Base-by-base conservation (phyloP, 768 basidiomycete species). In the Phylloporus sp. region DNA sequence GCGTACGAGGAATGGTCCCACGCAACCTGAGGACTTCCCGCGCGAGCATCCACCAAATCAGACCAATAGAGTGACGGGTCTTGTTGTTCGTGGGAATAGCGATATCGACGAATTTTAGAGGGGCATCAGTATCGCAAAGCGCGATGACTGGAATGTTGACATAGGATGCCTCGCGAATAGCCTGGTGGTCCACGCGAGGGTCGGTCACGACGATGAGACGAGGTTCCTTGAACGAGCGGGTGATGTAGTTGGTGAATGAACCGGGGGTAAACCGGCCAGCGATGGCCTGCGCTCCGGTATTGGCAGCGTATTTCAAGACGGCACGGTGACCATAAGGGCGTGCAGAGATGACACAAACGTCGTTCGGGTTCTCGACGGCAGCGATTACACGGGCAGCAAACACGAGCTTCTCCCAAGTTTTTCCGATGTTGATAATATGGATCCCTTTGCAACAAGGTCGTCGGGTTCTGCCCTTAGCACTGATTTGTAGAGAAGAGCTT, bases 121-220 rank as follows among this genome's bases (percentile, higher is more conserved):
- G 91, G 38, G 96, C 92, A 71, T 99, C 96, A 60, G 94, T 96
- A 74, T 99, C 96, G 75, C 90, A 93, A 63, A 99, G 85, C 50
- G 95, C 96, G 62, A 99, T 96, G 64, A 99, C 96, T 61, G 96
- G 96, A 72, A 99, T 98, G 86, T 99, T 99, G 71, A 98, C 96
- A 68, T 98, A 99, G 47, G 95, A 95, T 37, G 96, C 94, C 76
- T 99, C 96, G 59, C 96, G 91, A 74, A 99, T 99, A 56, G 96
- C 96, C 74, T 99, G 96, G 80, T 98, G 96, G 75, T 98, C 96
- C 55, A 97, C 90, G 57, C 96, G 90, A 58, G 96, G 96, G 76
- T 99, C 96, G 69, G 95, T 97, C 53, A 99, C 95, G 64, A 99
- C 68, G 70, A 99, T 94, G 52, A 99, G 81, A 61, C 96, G 91